A percentile compares a stretch with the other conserved stretches of the same genome.
These are phyloP conservation scores for Suillus brevipes DNA, from an alignment of 768 basidiomycete genomes.

Conservation along the genomic window DNA sequence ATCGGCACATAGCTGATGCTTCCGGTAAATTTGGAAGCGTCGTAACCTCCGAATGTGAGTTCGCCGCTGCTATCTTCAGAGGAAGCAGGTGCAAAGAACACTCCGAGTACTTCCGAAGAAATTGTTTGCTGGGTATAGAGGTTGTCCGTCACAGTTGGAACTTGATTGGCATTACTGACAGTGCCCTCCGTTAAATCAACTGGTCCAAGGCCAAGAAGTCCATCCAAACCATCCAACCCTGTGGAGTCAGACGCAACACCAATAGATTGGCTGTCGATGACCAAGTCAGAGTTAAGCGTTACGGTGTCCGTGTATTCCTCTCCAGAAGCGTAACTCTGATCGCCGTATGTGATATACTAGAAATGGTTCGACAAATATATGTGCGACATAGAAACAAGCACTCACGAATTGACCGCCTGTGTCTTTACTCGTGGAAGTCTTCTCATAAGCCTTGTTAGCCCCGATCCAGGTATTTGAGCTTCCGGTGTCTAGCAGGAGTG, in stretches of 20 bases:
- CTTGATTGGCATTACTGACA: neutral
- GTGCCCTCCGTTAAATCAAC: constrained; percentile 2
- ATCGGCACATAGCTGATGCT: constrained; percentile 31
- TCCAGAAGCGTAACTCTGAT: constrained; percentile 8
- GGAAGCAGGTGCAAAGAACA: constrained; percentile 34
- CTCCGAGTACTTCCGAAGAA: constrained; percentile 21
- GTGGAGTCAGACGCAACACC: constrained; percentile 23
- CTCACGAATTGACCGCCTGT: constrained; percentile 34
- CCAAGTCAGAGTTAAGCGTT: constrained; percentile 13
- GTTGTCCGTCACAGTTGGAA: constrained; percentile 35
- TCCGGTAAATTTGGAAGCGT: constrained; percentile 34
- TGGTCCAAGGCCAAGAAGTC: constrained; percentile 26
- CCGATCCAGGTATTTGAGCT: constrained; percentile 56
- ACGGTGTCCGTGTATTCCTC: constrained; percentile 22
- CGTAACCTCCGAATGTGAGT: constrained; percentile 38
- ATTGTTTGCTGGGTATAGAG: constrained; percentile 32
- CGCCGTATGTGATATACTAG: constrained; percentile 13
- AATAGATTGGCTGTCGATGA: constrained; percentile 34
- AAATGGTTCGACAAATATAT: neutral
- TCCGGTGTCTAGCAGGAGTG: constrained; percentile 23
- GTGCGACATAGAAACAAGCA: neutral
- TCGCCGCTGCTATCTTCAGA: constrained; percentile 30
- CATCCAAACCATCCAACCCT: constrained; percentile 32
- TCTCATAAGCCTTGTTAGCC: constrained; percentile 42
- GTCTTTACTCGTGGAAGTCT: constrained; percentile 42